A percentile compares a stretch with the other conserved stretches of the same genome.
These are phyloP conservation scores for Dovyalis caffra DNA, from an alignment of 345 rosid genomes.

Conservation along the genomic window DNA sequence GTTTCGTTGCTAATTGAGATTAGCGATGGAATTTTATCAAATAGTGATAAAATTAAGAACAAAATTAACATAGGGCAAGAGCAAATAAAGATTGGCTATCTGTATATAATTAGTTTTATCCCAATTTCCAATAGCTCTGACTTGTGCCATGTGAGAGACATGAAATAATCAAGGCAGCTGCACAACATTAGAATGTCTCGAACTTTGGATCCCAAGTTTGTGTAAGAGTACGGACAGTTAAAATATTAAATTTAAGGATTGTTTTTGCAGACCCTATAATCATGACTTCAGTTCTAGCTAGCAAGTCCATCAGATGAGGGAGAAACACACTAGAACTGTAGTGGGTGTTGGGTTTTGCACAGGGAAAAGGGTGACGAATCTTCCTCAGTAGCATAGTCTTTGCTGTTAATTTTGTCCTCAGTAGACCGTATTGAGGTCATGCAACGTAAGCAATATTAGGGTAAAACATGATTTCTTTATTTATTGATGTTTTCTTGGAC, in stretches of 20 bases:
- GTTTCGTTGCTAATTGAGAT: too few relatives aligned
- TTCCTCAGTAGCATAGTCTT: not conserved
- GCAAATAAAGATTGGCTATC: too few relatives aligned
- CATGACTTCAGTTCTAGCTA: conserved; percentile 13
- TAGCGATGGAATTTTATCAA: too few relatives aligned
- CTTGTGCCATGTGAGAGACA: conserved; percentile 22
- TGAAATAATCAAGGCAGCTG: conserved; percentile 5
- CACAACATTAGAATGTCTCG: conserved; percentile 25
- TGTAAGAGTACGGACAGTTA: conserved; percentile 9
- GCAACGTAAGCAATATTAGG: not conserved
- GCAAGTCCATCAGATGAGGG: conserved; percentile 20
- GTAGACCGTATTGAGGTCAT: not conserved
- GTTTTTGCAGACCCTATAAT: conserved; percentile 16
- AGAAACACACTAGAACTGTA: too few relatives aligned
- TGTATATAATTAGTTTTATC: too few relatives aligned
- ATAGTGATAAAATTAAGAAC: too few relatives aligned
- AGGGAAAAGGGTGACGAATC: conserved; percentile 4
- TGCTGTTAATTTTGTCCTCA: not conserved
- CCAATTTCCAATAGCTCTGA: not conserved
- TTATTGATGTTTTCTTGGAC: not conserved
- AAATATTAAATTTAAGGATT: not conserved
- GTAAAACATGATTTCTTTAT: not conserved
- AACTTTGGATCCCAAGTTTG: conserved; percentile 1
- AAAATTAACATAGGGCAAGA: too few relatives aligned
- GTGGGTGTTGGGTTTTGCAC: not conserved